Evolutionary conservation across 2,329 filamentous ascomycete species (phyloP), one percentile per base, ranked within the genome.

Genomic region (Colletotrichum paranaense): DNA sequence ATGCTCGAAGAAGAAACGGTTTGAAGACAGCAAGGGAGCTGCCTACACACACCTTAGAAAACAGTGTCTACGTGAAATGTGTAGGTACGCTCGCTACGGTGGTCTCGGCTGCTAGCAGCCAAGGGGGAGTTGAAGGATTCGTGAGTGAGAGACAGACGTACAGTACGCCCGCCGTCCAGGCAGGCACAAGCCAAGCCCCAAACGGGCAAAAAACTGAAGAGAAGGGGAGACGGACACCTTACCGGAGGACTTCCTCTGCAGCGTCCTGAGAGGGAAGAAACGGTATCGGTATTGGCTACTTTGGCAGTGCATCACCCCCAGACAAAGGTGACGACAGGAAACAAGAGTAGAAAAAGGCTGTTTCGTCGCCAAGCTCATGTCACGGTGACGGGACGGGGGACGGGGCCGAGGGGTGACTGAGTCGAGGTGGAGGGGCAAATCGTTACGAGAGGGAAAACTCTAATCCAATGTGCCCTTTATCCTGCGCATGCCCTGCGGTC

Each of bases 381-480:
- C 60, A 73, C 46, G 46, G 56, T 57, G 67, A 66, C 67, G 67
- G 67, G 70, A 62, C 67, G 22, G 28, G 26, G 60, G 67, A n/a
- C 42, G 42, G 42, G 56, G 35, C 22, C 26, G 53, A 28, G 35
- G 32, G 64, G 52, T 49, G 28, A 62, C 49, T 63, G 69, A 72
- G 69, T 72, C 69, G 69, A 72, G 65, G 58, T 58, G 69, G 68
- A 72, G 64, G 69, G 69, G 69, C 16, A 72, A 46, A 68, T 58
- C 52, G 69, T 72, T 72, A 58, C 69, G 64, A 62, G 58, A 68
- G 58, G 58, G 52, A 62, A 62, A 72, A 72, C 64, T 63, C 57
- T 72, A 68, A 63, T 32, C 64, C 60, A 42, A 69, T 69, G 52
- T 59, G 28, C 35, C 26, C 22, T 59, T 49, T 49, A 49, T 49